phyloP scores from a whole-genome alignment of 345 rosid species.

The Mangifera indica region DNA sequence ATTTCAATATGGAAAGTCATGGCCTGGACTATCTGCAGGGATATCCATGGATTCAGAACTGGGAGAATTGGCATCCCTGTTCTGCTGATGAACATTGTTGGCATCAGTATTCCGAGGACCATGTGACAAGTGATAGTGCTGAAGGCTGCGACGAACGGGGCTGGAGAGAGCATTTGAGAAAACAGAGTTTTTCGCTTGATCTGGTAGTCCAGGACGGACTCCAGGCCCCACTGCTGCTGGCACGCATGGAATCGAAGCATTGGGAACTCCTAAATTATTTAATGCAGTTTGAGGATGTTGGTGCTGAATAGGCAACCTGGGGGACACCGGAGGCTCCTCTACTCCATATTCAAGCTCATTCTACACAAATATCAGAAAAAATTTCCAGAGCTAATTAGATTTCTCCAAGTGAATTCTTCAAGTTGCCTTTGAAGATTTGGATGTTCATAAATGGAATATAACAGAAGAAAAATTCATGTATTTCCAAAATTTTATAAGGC shows the following conservation, averaged over 20 bases:
- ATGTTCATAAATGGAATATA: neutral
- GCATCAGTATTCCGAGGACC: slow-evolving; percentile 23
- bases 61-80: slow-evolving; percentile 30
- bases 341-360: slow-evolving; percentile 67
- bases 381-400: neutral
- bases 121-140: slow-evolving; percentile 49
- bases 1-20: slow-evolving; percentile 29
- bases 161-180: slow-evolving; percentile 63
- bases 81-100: slow-evolving; percentile 22
- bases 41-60: slow-evolving; percentile 53
- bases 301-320: slow-evolving; percentile 44
- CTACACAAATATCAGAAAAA: slow-evolving; percentile 35
- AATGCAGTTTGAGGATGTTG: slow-evolving; percentile 33
- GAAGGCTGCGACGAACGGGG: slow-evolving; percentile 70
- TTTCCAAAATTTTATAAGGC: neutral
- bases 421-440: neutral
- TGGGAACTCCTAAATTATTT: slow-evolving; percentile 27
- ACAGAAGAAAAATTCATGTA: neutral
- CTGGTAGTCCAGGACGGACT: slow-evolving; percentile 36
- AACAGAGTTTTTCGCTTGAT: slow-evolving; percentile 47
- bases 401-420: neutral
- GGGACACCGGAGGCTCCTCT: slow-evolving; percentile 58
- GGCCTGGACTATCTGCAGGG: slow-evolving; percentile 50
- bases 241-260: slow-evolving; percentile 39
- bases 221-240: slow-evolving; percentile 27